Conservation (phyloP, 208 protist species). For the Porcisia deanei region DNA sequence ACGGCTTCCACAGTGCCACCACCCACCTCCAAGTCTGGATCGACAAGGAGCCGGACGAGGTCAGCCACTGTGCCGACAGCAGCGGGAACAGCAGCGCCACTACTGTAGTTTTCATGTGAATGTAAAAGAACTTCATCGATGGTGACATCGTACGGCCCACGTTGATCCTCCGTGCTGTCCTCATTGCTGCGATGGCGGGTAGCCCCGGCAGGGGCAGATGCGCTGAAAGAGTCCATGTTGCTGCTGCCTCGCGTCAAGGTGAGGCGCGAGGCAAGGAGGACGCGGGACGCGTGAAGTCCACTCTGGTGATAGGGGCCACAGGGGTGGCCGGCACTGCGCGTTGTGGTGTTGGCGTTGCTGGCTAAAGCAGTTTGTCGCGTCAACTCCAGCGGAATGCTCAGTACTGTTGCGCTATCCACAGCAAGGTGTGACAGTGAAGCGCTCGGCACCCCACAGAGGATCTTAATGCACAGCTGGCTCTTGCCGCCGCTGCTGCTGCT, state of each 20-base stretch:
- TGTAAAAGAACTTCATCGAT: conserved; percentile 28
- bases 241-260: not conserved
- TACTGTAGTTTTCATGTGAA: not conserved
- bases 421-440: not conserved
- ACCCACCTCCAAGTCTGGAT: conserved; percentile 36
- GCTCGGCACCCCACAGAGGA: not conserved
- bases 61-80: conserved; percentile 35
- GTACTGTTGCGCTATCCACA: not conserved
- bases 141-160: conserved; percentile 24
- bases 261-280: not conserved
- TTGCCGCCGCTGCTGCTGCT: not conserved
- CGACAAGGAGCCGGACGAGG: conserved; percentile 65
- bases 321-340: not conserved
- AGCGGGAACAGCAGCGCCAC: not conserved
- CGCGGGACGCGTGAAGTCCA: conserved; percentile 3
- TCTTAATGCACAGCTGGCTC: conserved; percentile 14
- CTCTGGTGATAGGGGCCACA: not conserved
- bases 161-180: not conserved
- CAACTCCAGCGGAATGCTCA: not conserved
- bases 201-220: not conserved
- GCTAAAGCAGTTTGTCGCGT: not conserved
- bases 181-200: not conserved
- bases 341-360: not conserved
- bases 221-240: not conserved
- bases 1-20: conserved; percentile 62